Percentiles rank a stretch among this genome's conserved stretches.
Evolutionary conservation across 805 yeast genomes (phyloP).

Genomic region (Myxozyma sirexii): DNA sequence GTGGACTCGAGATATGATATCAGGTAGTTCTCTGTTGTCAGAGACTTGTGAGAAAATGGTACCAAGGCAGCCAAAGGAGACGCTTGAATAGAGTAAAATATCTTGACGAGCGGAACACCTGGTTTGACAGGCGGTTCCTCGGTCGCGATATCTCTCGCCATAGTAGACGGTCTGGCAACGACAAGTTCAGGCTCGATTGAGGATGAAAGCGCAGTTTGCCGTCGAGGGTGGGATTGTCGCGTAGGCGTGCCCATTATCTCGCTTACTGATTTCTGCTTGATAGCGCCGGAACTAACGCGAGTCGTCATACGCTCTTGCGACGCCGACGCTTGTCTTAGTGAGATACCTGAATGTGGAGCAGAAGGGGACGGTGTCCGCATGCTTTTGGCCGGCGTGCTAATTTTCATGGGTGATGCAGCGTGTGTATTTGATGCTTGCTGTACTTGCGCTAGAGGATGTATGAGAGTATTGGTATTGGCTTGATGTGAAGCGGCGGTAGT

Average conservation of each 20-base stretch:
- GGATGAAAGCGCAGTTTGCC: background rate
- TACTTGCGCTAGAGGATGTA: background rate
- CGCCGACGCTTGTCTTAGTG: slow-evolving; percentile 38
- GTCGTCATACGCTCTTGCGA: slow-evolving; percentile 40
- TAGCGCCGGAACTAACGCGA: slow-evolving; percentile 36
- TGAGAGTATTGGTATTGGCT: background rate
- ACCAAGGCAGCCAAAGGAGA: slow-evolving; percentile 79
- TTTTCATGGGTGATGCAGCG: background rate
- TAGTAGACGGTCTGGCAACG: slow-evolving; percentile 4
- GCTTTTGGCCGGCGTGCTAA: background rate
- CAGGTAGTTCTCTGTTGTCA: slow-evolving; percentile 83
- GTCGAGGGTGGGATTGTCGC: slow-evolving; percentile 12
- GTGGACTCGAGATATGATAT: slow-evolving; percentile 86
- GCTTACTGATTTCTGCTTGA: slow-evolving; percentile 34
- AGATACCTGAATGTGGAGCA: slow-evolving; percentile 32
- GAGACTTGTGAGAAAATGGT: slow-evolving; percentile 82
- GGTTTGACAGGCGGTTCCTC: slow-evolving; percentile 40
- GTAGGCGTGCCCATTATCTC: slow-evolving; percentile 34
- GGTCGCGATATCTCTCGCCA: slow-evolving; percentile 39
- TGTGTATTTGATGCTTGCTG: background rate
- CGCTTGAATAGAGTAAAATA: slow-evolving; percentile 85
- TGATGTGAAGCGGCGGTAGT: background rate
- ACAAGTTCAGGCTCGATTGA: slow-evolving; percentile 13
- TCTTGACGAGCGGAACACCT: slow-evolving; percentile 65
- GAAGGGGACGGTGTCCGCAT: background rate